Conservation (phyloP, 108 stramenopile species). For the Nitzschia sp. region DNA sequence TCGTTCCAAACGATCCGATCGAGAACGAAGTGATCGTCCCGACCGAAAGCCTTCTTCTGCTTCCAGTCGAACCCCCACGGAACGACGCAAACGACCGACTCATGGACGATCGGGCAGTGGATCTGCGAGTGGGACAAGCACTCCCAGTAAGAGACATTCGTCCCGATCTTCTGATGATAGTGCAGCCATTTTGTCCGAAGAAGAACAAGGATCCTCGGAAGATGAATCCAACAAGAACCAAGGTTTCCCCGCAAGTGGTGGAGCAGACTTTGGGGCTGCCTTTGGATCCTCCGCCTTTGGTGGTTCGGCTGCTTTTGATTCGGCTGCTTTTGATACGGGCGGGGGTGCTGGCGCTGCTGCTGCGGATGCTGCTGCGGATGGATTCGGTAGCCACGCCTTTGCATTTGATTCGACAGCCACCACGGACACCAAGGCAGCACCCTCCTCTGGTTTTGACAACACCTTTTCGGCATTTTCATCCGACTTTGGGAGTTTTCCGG, state of each 20-base stretch:
- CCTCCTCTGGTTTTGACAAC: not conserved
- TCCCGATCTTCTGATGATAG: not conserved
- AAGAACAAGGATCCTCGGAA: not conserved
- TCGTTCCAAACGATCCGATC: not conserved
- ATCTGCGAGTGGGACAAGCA: not conserved
- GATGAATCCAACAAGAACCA: not conserved
- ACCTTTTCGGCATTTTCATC: constrained; percentile 22
- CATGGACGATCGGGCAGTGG: not conserved
- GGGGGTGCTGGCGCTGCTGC: not conserved
- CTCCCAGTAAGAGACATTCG: not conserved
- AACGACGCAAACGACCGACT: not conserved
- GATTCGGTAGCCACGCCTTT: not conserved
- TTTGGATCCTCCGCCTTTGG: constrained; percentile 9
- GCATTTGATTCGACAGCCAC: not conserved
- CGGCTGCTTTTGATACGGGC: not conserved
- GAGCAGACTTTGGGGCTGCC: not conserved
- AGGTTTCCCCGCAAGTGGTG: not conserved
- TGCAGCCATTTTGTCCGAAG: not conserved
- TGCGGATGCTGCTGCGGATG: not conserved
- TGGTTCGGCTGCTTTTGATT: not conserved
- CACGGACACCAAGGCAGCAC: not conserved
- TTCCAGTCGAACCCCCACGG: not conserved
- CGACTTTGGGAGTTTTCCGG: constrained; percentile 23
- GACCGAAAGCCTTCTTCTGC: not conserved
- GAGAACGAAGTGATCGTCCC: not conserved